phyloP scores from a whole-genome alignment of 768 basidiomycete species.

The Hericium coralloides region DNA sequence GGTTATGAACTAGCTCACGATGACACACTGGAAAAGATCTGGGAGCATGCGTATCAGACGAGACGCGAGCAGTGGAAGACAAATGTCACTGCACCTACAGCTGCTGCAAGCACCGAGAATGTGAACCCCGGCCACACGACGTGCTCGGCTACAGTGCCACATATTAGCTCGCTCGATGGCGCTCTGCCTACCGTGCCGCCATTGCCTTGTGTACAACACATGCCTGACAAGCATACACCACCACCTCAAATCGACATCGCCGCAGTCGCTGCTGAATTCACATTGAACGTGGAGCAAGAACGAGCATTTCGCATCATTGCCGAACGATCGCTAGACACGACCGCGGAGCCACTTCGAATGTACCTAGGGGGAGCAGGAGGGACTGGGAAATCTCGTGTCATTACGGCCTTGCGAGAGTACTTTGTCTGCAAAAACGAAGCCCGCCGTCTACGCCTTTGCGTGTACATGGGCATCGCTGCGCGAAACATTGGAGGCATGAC shows the following conservation, averaged over 20 bases:
- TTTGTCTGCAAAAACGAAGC: conserved; percentile 17
- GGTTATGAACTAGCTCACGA: background rate
- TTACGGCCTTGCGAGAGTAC: conserved; percentile 26
- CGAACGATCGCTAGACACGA: conserved; percentile 15
- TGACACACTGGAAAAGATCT: too few species aligned
- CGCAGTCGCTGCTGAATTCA: conserved; percentile 13
- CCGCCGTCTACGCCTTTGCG: conserved; percentile 20
- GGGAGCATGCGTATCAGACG: too few species aligned
- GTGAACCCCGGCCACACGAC: too few species aligned
- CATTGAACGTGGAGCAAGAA: conserved; percentile 27
- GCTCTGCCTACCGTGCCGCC: background rate
- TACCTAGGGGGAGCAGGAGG: conserved; percentile 33
- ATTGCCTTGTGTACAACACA: too few species aligned
- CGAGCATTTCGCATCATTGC: conserved; percentile 25
- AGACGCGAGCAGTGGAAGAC: too few species aligned
- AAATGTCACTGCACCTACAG: too few species aligned
- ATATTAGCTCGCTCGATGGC: background rate
- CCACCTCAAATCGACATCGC: background rate
- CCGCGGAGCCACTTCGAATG: conserved; percentile 22
- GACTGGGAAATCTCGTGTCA: conserved; percentile 30
- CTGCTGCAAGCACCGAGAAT: background rate
- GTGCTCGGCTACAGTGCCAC: too few species aligned
- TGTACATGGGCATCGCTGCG: conserved; percentile 33
- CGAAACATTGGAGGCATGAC: conserved; percentile 31
- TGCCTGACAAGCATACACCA: background rate